phyloP scores from a whole-genome alignment of 257 asterid species.

The Anisodus acutangulus region DNA sequence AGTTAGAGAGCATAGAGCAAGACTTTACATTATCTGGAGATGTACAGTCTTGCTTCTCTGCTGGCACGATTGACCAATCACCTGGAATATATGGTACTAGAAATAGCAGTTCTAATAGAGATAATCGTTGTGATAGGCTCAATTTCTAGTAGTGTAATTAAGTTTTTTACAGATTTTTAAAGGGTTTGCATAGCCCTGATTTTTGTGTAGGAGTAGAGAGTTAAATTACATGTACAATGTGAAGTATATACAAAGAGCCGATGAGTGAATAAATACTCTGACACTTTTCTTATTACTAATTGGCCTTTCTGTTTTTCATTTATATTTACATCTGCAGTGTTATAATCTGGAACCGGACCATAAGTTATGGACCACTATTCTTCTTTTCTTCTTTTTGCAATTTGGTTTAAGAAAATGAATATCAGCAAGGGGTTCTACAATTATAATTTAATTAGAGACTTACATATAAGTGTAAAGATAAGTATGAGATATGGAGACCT shows the following conservation, averaged over 20 bases:
- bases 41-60: conserved; percentile 71
- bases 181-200: neutral
- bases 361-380: neutral
- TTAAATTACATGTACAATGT: conserved; percentile 14
- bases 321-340: neutral
- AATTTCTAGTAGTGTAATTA: neutral
- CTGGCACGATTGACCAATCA: conserved; percentile 33
- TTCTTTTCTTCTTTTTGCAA: neutral
- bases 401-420: neutral
- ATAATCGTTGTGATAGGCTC: neutral
- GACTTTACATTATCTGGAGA: conserved; percentile 84
- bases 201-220: conserved; percentile 21
- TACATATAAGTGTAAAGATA: neutral
- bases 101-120: neutral
- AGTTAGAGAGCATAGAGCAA: conserved; percentile 68
- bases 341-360: neutral
- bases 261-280: neutral
- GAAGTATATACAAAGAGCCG: neutral
- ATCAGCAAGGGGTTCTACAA: neutral
- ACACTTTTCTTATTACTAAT: neutral
- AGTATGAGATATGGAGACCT: neutral
- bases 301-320: neutral
- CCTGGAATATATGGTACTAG: no score
- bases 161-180: neutral
- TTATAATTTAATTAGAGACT: neutral